Conservation (phyloP, 108 stramenopile genomes). For the Nitzschia sp. region DNA sequence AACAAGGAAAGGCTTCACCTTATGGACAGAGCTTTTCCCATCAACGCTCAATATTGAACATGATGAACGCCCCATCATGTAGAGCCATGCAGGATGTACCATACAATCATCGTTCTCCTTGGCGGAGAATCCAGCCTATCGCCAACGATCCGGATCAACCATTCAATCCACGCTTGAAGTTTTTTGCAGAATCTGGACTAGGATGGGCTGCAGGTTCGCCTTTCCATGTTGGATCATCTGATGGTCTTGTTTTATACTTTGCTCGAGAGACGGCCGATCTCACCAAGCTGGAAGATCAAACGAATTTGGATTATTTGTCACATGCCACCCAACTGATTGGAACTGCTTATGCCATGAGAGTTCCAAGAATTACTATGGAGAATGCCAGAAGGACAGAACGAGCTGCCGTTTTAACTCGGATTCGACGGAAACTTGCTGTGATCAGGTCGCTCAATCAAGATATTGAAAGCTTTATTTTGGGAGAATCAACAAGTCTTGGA, state of each 20-base stretch:
- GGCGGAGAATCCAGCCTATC: no score
- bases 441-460: neutral
- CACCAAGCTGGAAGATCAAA: neutral
- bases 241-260: conserved; percentile 39
- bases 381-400: conserved; percentile 14
- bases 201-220: conserved; percentile 37
- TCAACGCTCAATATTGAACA: conserved; percentile 10
- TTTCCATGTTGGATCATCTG: conserved; percentile 16
- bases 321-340: conserved; percentile 36
- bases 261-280: conserved; percentile 20
- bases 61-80: conserved; percentile 22
- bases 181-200: conserved; percentile 20
- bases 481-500: neutral
- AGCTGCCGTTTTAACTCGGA: conserved; percentile 4
- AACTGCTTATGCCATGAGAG: neutral
- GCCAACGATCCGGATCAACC: conserved; percentile 16
- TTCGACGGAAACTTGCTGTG: conserved; percentile 10
- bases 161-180: conserved; percentile 22
- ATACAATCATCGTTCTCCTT: no score
- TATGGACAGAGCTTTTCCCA: neutral
- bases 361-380: conserved; percentile 26
- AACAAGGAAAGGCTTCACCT: conserved; percentile 2
- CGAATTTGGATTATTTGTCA: conserved; percentile 31
- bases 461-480: neutral
- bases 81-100: no score